These are phyloP conservation scores for Pythium vanterpoolii DNA, from an alignment of 352 stramenopile species.

Conservation along the genomic window DNA sequence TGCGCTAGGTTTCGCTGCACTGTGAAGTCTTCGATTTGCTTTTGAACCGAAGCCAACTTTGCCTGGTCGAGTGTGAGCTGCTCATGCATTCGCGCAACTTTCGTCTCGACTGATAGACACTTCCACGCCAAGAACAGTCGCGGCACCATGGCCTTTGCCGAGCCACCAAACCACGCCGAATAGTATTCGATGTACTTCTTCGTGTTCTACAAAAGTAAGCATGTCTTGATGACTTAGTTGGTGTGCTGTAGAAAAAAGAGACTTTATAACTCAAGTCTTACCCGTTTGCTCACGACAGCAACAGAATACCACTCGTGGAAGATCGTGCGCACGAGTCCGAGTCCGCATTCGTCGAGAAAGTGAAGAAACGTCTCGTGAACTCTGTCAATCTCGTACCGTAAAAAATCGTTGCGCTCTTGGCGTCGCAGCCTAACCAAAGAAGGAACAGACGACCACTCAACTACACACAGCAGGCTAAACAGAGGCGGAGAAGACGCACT, in stretches of 20 bases:
- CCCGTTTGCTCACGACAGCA: constrained; percentile 58
- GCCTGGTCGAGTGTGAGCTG: constrained; percentile 35
- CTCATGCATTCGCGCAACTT: constrained; percentile 34
- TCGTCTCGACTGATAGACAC: constrained; percentile 22
- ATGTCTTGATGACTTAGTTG: no score
- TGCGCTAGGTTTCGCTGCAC: constrained; percentile 48
- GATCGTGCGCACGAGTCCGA: constrained; percentile 44
- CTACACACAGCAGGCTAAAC: background rate
- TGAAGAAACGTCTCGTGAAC: constrained; percentile 50
- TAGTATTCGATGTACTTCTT: constrained; percentile 75
- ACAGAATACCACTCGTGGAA: constrained; percentile 70
- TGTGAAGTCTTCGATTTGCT: constrained; percentile 51
- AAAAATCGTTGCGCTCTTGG: constrained; percentile 50
- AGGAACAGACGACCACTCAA: background rate
- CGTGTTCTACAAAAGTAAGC: constrained; percentile 36
- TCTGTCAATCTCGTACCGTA: constrained; percentile 50
- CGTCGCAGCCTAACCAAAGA: constrained; percentile 27
- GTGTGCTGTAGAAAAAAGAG: background rate
- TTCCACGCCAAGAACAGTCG: constrained; percentile 62
- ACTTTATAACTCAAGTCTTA: constrained; percentile 13
- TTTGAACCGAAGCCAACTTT: constrained; percentile 35
- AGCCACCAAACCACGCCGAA: constrained; percentile 63
- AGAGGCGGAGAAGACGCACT: constrained; percentile 27
- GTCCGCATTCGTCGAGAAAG: constrained; percentile 47
- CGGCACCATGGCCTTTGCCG: constrained; percentile 44